Base-by-base conservation (phyloP, 768 basidiomycete species). In the Leucosporidium creatinivorum region DNA sequence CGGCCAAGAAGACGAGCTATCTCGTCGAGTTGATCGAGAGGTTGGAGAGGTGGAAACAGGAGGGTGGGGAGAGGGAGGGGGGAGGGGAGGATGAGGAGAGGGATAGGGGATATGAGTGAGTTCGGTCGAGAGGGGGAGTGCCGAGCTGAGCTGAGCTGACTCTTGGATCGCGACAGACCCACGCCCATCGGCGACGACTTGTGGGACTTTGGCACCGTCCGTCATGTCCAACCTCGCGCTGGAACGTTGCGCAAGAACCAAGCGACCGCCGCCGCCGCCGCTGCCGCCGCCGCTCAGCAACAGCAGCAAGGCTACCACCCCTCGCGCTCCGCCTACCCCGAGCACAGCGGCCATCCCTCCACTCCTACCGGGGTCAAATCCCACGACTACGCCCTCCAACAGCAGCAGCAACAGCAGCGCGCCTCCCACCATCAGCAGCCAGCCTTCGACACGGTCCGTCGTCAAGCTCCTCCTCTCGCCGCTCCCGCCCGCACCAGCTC, bases 121-220 rank as follows among this genome's bases (percentile, higher is more conserved):
- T 64, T 10, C 50, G 54, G 62, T 52, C 54, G 54, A 18, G 65
- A 68, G 59, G 73, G 67, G 66, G 58, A 64, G 48, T 36, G 56
- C 61, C 57, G 58, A 65, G 58, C 33, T 63, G 36, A 23, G 44
- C 5, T 7, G 31, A 23, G 4, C 49, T n/a, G 21, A 23, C 23
- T 7, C 49, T 17, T 28, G 3, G 2, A 6, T 4, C 0, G 12
- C n/a, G n/a, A 26, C 60, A 68, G 70, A 9, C 2, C 54, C 62
- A 58, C 74, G 74, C 6, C 72, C 72, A 4, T 89, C 90, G 61
- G 68, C 75, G 81, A 81, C 26, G 91, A 93, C 70, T 80, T 97
- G 44, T 98, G 94, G 94, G 94, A 98, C 77, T 96, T 97, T 79
- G 94, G 94, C 19, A 98, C 94, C 12, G 88, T 98, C 56, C 88